These are phyloP conservation scores for Colletotrichum simmondsii DNA, from an alignment of 2,329 filamentous ascomycete species.

Conservation along the genomic window DNA sequence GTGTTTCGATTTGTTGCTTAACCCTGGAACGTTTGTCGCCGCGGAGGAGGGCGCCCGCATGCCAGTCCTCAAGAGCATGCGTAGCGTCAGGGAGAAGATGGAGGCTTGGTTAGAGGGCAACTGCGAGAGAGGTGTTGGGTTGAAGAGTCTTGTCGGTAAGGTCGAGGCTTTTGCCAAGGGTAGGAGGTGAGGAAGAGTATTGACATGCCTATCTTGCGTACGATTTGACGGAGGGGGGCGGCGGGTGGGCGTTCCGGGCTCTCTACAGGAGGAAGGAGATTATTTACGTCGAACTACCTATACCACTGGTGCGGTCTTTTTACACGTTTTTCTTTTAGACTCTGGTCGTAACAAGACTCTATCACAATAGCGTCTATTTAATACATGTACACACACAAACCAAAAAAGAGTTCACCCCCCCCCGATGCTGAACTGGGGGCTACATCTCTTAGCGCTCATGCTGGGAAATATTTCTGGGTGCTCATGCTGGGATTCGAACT, in stretches of 20 bases:
- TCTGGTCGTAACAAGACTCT: neutral
- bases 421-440: too few relatives aligned
- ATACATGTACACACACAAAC: too few relatives aligned
- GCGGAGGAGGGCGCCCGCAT: constrained; percentile 74
- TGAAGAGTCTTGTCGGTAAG: constrained; percentile 77
- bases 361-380: too few relatives aligned
- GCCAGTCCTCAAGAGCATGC: constrained; percentile 80
- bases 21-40: constrained; percentile 76
- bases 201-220: neutral
- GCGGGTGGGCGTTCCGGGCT: constrained; percentile 17
- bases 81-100: constrained; percentile 78
- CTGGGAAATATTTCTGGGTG: too few relatives aligned
- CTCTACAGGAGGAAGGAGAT: neutral
- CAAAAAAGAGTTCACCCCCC: too few relatives aligned
- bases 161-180: constrained; percentile 62
- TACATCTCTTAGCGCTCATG: too few relatives aligned
- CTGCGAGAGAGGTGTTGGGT: constrained; percentile 81
- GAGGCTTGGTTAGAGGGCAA: constrained; percentile 84
- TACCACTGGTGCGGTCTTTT: constrained; percentile 28
- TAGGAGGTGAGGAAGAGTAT: constrained; percentile 38
- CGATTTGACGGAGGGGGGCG: constrained; percentile 14
- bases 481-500: too few relatives aligned
- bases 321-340: neutral
- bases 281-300: constrained; percentile 13
- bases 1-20: constrained; percentile 86